Evolutionary conservation across 2,329 filamentous ascomycete genomes (phyloP), one percentile per base, ranked within the genome.

Genomic region (Claviceps africana): DNA sequence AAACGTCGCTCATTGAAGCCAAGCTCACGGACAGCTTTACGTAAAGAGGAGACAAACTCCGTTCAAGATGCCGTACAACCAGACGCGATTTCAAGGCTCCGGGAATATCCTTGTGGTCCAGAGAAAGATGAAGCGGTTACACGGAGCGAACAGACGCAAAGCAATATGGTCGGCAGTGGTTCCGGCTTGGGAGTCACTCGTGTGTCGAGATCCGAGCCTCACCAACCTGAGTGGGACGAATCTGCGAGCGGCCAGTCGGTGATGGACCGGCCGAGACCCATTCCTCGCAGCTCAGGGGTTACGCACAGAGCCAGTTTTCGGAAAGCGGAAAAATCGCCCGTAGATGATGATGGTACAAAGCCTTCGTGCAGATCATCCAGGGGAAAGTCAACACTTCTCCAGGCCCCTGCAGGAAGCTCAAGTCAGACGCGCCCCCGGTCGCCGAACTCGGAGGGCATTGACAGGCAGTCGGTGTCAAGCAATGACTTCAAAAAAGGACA

Each of bases 131-230:
- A 17, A 17, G 13, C 6, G 51, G 54, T 58, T 15, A 58, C 62
- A 30, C 67, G 67, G 13, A 56, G 55, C 51, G 4, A 52, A 9
- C 48, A 45, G 53, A 53, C 48, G 25, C 70, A 74, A 53, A 79
- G 72, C 4, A 70, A 79, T 46, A 73, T 81, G 71, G 72, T 78
- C 51, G 63, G 81, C 48, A 80, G 78, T 54, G 70, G 74, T 48
- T 77, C 79, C 51, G 68, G 76, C 37, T 79, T 79, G 55, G 67
- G 79, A 51, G 68, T 81, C 52, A 75, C 77, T 0, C 63, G 59
- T 30, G 19, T 13, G 11, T 37, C 6, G 31, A 17, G 17, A 30
- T 8, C 11, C 11, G 33, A 19, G 8, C 33, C 39, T 33, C 47
- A 8, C 17, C 68, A 3, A 44, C 39, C 48, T 40, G 39, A n/a